phyloP scores from a whole-genome alignment of 768 basidiomycete species.

The Tulasnella sp. region DNA sequence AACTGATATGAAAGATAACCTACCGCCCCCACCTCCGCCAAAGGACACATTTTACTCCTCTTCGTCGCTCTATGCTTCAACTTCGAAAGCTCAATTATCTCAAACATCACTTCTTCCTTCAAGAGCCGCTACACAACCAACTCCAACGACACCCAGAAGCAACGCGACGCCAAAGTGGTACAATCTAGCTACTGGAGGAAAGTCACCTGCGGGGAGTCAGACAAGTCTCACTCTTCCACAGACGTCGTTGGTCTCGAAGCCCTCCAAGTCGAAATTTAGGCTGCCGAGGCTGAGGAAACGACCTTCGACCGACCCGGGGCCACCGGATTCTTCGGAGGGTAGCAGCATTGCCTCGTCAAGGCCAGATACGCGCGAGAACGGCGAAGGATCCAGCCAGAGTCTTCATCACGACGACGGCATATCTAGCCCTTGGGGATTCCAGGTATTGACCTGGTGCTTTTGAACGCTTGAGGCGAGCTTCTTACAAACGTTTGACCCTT shows the following conservation, averaged over 20 bases:
- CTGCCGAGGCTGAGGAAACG: slow-evolving; percentile 1
- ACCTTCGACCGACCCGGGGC: not conserved
- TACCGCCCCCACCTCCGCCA: slow-evolving; percentile 9
- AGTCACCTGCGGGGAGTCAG: not conserved
- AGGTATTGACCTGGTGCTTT: not conserved
- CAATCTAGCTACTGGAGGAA: not conserved
- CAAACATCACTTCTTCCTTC: slow-evolving; percentile 1
- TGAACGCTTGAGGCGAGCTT: not conserved
- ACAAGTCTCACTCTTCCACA: not conserved
- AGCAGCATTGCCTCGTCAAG: too few relatives aligned
- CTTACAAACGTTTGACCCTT: not conserved
- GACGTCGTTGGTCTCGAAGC: not conserved
- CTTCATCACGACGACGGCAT: not conserved
- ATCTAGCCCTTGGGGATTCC: slow-evolving; percentile 13
- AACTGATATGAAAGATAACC: not conserved
- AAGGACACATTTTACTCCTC: slow-evolving; percentile 4
- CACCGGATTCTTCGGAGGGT: too few relatives aligned
- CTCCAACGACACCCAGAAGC: not conserved
- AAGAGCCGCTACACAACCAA: not conserved
- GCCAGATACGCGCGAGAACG: too few relatives aligned
- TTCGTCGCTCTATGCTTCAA: not conserved
- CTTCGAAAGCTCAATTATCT: not conserved
- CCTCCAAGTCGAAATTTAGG: slow-evolving; percentile 9
- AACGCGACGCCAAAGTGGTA: not conserved
- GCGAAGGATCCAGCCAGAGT: not conserved